Evolutionary conservation across 2,329 filamentous ascomycete genomes (phyloP).

Genomic region (Ophidiomyces ophidiicola): DNA sequence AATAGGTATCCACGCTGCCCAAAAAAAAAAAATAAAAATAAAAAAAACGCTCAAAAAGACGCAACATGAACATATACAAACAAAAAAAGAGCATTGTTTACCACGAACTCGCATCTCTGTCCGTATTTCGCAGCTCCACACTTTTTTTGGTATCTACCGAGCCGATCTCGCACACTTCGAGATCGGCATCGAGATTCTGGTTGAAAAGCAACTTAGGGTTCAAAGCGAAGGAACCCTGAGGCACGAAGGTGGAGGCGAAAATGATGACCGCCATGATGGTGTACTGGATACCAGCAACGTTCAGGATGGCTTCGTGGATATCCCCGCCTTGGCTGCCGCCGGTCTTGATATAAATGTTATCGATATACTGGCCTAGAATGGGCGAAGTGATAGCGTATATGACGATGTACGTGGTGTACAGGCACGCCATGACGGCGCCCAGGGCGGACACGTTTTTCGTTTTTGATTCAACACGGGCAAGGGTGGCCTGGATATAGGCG

Average conservation of each 20-base stretch:
- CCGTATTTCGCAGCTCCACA: conserved; percentile 5
- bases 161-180: conserved; percentile 14
- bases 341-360: conserved; percentile 28
- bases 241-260: conserved; percentile 36
- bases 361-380: conserved; percentile 37
- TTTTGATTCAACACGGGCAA: conserved; percentile 36
- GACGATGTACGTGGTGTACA: conserved; percentile 41
- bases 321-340: conserved; percentile 22
- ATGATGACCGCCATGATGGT: conserved; percentile 35
- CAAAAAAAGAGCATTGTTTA: neutral
- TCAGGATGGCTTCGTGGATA: conserved; percentile 33
- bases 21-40: neutral
- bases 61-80: neutral
- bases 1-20: neutral
- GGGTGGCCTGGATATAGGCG: conserved; percentile 41
- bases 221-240: conserved; percentile 33
- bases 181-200: conserved; percentile 14
- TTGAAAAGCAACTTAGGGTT: conserved; percentile 27
- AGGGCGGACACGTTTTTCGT: conserved; percentile 38
- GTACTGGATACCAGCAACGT: conserved; percentile 39
- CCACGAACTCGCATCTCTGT: conserved; percentile 7
- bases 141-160: conserved; percentile 13
- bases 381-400: conserved; percentile 37
- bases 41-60: neutral
- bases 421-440: conserved; percentile 42